Evolutionary conservation across 176 grass and related monocot genomes (phyloP).

Genomic region (Pontederia crassipes): DNA sequence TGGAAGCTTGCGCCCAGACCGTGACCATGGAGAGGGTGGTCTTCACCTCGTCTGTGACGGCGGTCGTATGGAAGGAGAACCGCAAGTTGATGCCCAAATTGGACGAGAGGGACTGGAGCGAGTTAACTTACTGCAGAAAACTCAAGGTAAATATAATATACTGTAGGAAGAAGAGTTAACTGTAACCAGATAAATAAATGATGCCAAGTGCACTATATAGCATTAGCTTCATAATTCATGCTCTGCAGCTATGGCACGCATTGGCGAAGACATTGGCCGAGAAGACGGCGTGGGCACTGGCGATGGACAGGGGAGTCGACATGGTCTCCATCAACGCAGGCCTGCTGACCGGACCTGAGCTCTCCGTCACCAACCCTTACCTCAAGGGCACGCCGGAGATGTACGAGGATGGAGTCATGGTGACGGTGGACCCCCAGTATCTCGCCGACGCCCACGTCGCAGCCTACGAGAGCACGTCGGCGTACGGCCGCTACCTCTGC

Average conservation of each 20-base stretch:
- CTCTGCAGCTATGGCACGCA: conserved; percentile 68
- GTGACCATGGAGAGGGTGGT: conserved; percentile 68
- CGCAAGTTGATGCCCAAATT: not conserved
- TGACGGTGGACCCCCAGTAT: conserved; percentile 59
- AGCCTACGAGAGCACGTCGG: conserved; percentile 58
- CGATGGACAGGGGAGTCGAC: conserved; percentile 90
- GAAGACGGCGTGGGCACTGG: conserved; percentile 94
- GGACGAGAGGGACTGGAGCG: conserved; percentile 87
- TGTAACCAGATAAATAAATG: too few relatives aligned
- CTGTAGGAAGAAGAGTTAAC: too few relatives aligned
- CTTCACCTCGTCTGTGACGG: conserved; percentile 87
- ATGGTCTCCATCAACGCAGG: conserved; percentile 88
- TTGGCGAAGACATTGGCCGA: conserved; percentile 83
- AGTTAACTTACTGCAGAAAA: conserved; percentile 60
- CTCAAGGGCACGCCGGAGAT: conserved; percentile 73
- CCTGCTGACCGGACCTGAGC: conserved; percentile 25
- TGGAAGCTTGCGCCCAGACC: conserved; percentile 86
- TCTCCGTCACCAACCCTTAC: conserved; percentile 43
- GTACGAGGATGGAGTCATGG: conserved; percentile 78
- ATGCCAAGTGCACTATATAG: too few relatives aligned
- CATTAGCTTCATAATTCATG: not conserved
- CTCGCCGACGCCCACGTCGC: conserved; percentile 78
- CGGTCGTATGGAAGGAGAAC: conserved; percentile 57
- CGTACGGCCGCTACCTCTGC: conserved; percentile 80
- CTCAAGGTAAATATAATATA: conserved; percentile 43